phyloP scores from a whole-genome alignment of 495 filamentous ascomycete species.

The Talaromyces wortmannii region DNA sequence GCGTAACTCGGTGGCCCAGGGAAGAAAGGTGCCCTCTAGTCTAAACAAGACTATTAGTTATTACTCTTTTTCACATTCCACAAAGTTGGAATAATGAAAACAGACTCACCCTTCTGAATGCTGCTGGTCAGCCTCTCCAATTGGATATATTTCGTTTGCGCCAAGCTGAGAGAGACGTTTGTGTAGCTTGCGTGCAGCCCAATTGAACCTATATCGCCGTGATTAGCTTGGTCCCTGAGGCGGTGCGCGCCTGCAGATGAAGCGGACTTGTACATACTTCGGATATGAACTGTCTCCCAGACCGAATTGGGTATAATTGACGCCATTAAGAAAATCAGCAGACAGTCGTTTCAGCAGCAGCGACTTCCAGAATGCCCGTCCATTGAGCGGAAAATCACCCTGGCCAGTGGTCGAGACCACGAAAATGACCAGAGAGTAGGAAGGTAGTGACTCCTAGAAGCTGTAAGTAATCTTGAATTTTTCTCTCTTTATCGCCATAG shows the following conservation, averaged over 20 bases:
- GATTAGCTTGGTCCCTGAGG: background rate
- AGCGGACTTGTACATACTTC: slow-evolving; percentile 45
- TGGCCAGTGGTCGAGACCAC: slow-evolving; percentile 90
- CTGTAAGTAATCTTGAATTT: slow-evolving; percentile 1
- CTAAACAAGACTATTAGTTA: slow-evolving; percentile 25
- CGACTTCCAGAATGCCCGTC: slow-evolving; percentile 74
- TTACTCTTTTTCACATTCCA: slow-evolving; percentile 8
- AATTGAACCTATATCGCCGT: slow-evolving; percentile 68
- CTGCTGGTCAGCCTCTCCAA: slow-evolving; percentile 86
- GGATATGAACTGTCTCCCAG: slow-evolving; percentile 92
- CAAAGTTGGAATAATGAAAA: background rate
- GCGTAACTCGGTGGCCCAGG: slow-evolving; percentile 66
- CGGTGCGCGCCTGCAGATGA: background rate
- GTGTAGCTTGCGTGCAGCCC: slow-evolving; percentile 80
- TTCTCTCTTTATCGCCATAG: background rate
- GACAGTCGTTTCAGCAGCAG: slow-evolving; percentile 73
- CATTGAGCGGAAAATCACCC: slow-evolving; percentile 82
- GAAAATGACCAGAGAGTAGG: slow-evolving; percentile 63
- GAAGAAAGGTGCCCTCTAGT: slow-evolving; percentile 75
- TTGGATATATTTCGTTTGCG: slow-evolving; percentile 65
- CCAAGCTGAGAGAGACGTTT: slow-evolving; percentile 83
- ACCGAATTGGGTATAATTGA: slow-evolving; percentile 80
- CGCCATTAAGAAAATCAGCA: slow-evolving; percentile 53
- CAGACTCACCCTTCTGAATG: slow-evolving; percentile 77
- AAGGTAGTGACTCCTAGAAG: slow-evolving; percentile 33